Evolutionary conservation across 805 yeast species (phyloP).

Genomic region (Candida methanosorbosa): DNA sequence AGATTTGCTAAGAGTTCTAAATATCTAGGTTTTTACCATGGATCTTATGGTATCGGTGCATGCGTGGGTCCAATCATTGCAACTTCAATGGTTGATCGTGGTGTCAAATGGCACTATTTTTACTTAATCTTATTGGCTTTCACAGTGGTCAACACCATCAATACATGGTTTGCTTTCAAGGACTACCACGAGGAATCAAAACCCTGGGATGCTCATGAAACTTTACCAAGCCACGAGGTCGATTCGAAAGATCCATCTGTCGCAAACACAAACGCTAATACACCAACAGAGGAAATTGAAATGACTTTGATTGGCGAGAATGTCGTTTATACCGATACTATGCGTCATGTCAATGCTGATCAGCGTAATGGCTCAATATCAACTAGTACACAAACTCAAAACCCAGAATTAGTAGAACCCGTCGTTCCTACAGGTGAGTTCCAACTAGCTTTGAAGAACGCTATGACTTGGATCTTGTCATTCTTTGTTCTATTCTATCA

Average conservation of each 20-base stretch:
- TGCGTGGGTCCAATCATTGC: conserved; percentile 61
- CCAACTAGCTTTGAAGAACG: conserved; percentile 29
- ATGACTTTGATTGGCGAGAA: conserved; percentile 6
- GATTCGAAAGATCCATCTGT: background rate
- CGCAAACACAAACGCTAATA: background rate
- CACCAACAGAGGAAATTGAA: conserved; percentile 1
- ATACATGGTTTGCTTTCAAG: conserved; percentile 35
- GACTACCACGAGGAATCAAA: conserved; percentile 38
- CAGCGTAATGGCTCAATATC: background rate
- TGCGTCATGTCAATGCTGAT: conserved; percentile 6
- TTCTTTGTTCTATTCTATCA: conserved; percentile 51
- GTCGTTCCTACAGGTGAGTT: conserved; percentile 21
- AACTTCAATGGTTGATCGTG: conserved; percentile 40
- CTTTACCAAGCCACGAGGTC: background rate
- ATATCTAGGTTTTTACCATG: conserved; percentile 57
- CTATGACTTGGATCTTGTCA: conserved; percentile 40
- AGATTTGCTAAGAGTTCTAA: conserved; percentile 45
- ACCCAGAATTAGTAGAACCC: conserved; percentile 9
- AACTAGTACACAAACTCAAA: background rate
- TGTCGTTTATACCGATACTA: conserved; percentile 7
- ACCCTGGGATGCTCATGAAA: conserved; percentile 25
- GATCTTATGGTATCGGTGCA: conserved; percentile 66
- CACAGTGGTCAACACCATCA: conserved; percentile 24
- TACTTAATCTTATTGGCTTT: conserved; percentile 40
- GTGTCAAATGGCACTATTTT: conserved; percentile 45